Percentiles rank a stretch among this genome's conserved stretches.
These are phyloP conservation scores for Meyerozyma elateridarum DNA, from an alignment of 1,139 yeast genomes.

Conservation along the genomic window DNA sequence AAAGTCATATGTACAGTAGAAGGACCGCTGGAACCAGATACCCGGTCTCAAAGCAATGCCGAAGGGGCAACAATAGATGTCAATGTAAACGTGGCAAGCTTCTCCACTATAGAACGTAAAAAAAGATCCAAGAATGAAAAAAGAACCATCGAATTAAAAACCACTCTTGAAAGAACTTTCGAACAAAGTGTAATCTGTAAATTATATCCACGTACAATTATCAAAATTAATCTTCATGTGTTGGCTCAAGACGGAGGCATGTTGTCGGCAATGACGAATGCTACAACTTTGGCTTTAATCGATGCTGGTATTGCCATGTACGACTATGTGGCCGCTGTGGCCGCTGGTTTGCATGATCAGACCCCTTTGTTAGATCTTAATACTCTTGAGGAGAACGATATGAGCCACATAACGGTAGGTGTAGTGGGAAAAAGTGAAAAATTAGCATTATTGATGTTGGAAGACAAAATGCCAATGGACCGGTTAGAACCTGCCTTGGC, in stretches of 20 bases:
- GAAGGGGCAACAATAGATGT: conserved; percentile 58
- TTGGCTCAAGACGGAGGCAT: conserved; percentile 90
- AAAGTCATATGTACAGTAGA: conserved; percentile 80
- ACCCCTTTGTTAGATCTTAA: conserved; percentile 80
- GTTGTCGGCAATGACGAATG: conserved; percentile 74
- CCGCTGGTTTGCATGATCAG: conserved; percentile 75
- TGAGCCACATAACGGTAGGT: conserved; percentile 78
- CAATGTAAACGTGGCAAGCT: conserved; percentile 69
- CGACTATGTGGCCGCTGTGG: conserved; percentile 79
- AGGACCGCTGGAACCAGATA: conserved; percentile 84
- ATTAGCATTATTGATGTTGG: conserved; percentile 68
- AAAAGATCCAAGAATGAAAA: conserved; percentile 60
- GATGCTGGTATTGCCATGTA: conserved; percentile 97
- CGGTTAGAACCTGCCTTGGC: conserved; percentile 70
- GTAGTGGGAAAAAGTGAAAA: conserved; percentile 80
- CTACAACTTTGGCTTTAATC: conserved; percentile 83
- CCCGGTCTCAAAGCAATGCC: conserved; percentile 43
- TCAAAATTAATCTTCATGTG: conserved; percentile 69
- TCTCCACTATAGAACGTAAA: conserved; percentile 73
- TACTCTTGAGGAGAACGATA: conserved; percentile 75
- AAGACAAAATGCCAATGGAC: conserved; percentile 83
- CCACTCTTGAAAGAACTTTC: conserved; percentile 74
- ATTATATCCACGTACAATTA: conserved; percentile 77
- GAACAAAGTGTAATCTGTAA: conserved; percentile 72
- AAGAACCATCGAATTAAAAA: conserved; percentile 70